phyloP scores from a whole-genome alignment of 495 filamentous ascomycete species.

The Xylaria sp. region DNA sequence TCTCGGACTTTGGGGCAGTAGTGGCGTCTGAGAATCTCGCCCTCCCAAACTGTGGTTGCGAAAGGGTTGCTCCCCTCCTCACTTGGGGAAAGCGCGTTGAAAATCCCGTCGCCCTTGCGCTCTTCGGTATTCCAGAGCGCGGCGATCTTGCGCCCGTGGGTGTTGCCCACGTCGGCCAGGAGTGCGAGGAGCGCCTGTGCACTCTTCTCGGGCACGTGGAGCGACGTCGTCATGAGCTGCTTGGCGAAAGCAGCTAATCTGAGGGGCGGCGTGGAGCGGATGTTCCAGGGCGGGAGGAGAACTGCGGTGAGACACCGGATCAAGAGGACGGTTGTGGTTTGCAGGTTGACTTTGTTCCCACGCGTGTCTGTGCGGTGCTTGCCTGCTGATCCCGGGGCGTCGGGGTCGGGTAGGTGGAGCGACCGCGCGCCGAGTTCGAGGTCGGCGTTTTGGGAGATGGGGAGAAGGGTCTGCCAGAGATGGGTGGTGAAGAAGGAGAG shows the following conservation, averaged over 20 bases:
- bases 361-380: constrained; percentile 32
- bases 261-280: constrained; percentile 69
- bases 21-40: constrained; percentile 82
- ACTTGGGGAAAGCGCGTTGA: constrained; percentile 56
- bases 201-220: constrained; percentile 91
- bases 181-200: constrained; percentile 76
- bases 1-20: constrained; percentile 87
- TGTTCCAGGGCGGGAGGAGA: constrained; percentile 70
- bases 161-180: constrained; percentile 74
- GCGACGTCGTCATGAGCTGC: constrained; percentile 77
- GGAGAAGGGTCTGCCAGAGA: constrained; percentile 83
- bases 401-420: constrained; percentile 79
- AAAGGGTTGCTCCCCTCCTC: constrained; percentile 63
- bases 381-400: constrained; percentile 47
- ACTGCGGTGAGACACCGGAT: constrained; percentile 81
- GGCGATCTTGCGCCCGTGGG: constrained; percentile 71
- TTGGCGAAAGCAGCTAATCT: constrained; percentile 93
- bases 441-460: constrained; percentile 79
- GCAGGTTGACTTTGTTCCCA: constrained; percentile 82
- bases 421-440: constrained; percentile 85
- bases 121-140: constrained; percentile 88
- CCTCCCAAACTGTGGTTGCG: constrained; percentile 91
- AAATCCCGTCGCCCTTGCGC: constrained; percentile 70
- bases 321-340: constrained; percentile 89
- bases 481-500: constrained; percentile 93